These are phyloP conservation scores for Angomonas ambiguus DNA, from an alignment of 208 protist genomes.

Conservation along the genomic window DNA sequence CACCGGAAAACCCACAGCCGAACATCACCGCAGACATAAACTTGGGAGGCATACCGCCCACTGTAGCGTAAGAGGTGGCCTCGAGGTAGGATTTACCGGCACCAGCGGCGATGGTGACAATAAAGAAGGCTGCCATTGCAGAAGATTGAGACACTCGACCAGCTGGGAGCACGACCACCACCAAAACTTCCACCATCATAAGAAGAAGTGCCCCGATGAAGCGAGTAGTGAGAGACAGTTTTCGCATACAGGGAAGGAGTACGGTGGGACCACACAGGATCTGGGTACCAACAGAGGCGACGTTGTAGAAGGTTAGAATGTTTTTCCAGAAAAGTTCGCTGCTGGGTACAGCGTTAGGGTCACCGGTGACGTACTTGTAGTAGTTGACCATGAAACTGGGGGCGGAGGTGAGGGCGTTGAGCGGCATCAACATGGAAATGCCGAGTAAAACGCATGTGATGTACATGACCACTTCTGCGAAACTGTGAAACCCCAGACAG, in stretches of 20 bases:
- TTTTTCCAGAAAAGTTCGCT: slow-evolving; percentile 55
- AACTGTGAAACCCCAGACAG: slow-evolving; percentile 29
- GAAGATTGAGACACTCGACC: slow-evolving; percentile 29
- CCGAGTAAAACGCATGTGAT: slow-evolving; percentile 78
- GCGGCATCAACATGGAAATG: slow-evolving; percentile 80
- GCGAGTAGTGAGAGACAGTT: slow-evolving; percentile 46
- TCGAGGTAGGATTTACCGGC: slow-evolving; percentile 78
- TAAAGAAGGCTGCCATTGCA: slow-evolving; percentile 65
- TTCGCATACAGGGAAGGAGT: slow-evolving; percentile 39
- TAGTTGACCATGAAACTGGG: slow-evolving; percentile 79
- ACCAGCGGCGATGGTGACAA: slow-evolving; percentile 52
- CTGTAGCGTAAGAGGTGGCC: slow-evolving; percentile 81
- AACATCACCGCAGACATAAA: slow-evolving; percentile 89
- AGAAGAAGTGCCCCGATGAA: slow-evolving; percentile 44
- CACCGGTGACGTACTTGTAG: slow-evolving; percentile 71
- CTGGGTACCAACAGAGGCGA: slow-evolving; percentile 64
- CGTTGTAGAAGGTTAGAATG: slow-evolving; percentile 78
- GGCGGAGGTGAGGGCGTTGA: slow-evolving; percentile 82
- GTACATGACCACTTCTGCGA: slow-evolving; percentile 61
- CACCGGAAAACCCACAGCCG: slow-evolving; percentile 74
- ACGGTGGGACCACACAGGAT: slow-evolving; percentile 63
- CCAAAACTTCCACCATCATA: slow-evolving; percentile 67
- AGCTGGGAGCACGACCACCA: slow-evolving; percentile 53
- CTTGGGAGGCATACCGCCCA: slow-evolving; percentile 61
- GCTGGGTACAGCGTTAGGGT: slow-evolving; percentile 40